Percentiles rank a stretch among this genome's conserved stretches.
Conservation (phyloP, 306 rosid genomes). For the Fragaria nilgerrensis region DNA sequence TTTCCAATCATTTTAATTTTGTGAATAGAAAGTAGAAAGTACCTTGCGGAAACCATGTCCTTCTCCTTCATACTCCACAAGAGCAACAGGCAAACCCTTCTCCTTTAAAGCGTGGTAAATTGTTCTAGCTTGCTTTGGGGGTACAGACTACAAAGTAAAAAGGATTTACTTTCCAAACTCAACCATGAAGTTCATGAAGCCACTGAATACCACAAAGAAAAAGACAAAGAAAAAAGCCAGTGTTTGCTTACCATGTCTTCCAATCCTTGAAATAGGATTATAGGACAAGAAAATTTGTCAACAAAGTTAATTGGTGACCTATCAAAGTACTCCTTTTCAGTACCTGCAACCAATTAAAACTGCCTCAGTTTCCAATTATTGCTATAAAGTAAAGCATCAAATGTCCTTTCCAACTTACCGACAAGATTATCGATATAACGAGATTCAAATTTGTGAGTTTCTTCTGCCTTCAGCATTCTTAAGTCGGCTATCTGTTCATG, state of each 20-base stretch:
- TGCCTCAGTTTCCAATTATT: conserved; percentile 10
- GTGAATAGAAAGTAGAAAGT: neutral
- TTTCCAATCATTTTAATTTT: conserved; percentile 12
- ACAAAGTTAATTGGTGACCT: conserved; percentile 82
- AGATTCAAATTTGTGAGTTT: conserved; percentile 86
- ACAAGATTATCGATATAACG: conserved; percentile 66
- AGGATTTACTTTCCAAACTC: neutral
- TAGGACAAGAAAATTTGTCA: conserved; percentile 74
- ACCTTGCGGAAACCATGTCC: conserved; percentile 95
- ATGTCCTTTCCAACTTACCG: conserved; percentile 45
- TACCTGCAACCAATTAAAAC: conserved; percentile 54
- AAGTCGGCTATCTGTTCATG: conserved; percentile 73
- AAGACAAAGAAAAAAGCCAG: neutral
- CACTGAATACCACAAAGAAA: neutral
- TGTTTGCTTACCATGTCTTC: conserved; percentile 68
- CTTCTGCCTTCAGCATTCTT: conserved; percentile 54
- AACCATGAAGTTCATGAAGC: neutral
- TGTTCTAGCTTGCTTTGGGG: conserved; percentile 78
- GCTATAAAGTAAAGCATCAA: conserved; percentile 11
- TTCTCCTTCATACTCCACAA: conserved; percentile 90
- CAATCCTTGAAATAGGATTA: conserved; percentile 86
- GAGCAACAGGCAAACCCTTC: conserved; percentile 86
- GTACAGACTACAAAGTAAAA: conserved; percentile 57
- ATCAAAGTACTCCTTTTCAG: conserved; percentile 51
- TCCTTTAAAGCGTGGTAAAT: conserved; percentile 77